These are phyloP conservation scores for Artemisia annua DNA, from an alignment of 129 eudicot genomes.

Conservation along the genomic window DNA sequence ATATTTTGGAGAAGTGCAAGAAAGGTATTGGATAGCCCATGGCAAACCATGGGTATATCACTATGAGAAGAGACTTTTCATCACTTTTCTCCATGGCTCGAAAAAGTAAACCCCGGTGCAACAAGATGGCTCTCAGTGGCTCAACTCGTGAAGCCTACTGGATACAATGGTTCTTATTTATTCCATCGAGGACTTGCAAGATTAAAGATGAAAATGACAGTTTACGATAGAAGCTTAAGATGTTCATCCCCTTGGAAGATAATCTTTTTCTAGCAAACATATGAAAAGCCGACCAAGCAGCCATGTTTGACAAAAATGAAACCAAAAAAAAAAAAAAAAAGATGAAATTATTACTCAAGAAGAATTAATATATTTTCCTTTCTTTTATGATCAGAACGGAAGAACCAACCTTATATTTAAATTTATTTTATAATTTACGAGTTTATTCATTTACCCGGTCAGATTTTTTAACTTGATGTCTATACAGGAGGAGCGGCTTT, in stretches of 20 bases:
- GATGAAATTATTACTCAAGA: not conserved
- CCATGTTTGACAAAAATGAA: conserved; percentile 25
- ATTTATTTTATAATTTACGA: too few species aligned
- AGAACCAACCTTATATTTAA: too few species aligned
- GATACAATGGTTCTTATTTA: too few species aligned
- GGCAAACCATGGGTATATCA: conserved; percentile 94
- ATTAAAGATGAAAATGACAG: not conserved
- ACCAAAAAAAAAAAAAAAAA: not conserved
- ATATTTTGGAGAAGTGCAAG: conserved; percentile 45
- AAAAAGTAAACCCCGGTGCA: not conserved
- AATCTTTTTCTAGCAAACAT: not conserved
- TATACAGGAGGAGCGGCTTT: too few species aligned
- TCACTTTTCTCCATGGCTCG: conserved; percentile 34
- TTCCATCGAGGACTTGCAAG: not conserved
- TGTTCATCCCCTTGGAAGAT: not conserved
- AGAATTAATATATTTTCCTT: too few species aligned
- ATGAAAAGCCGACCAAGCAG: conserved; percentile 22
- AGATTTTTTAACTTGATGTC: too few species aligned
- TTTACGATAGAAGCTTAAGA: not conserved
- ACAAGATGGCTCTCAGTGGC: too few species aligned
- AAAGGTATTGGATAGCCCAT: conserved; percentile 83
- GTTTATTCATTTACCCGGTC: too few species aligned
- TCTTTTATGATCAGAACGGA: too few species aligned
- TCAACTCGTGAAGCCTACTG: too few species aligned
- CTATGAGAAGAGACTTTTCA: conserved; percentile 48